Percentiles rank a stretch among this genome's conserved stretches.
Evolutionary conservation across 805 yeast genomes (phyloP).

Genomic region (Candida sphagnicola): DNA sequence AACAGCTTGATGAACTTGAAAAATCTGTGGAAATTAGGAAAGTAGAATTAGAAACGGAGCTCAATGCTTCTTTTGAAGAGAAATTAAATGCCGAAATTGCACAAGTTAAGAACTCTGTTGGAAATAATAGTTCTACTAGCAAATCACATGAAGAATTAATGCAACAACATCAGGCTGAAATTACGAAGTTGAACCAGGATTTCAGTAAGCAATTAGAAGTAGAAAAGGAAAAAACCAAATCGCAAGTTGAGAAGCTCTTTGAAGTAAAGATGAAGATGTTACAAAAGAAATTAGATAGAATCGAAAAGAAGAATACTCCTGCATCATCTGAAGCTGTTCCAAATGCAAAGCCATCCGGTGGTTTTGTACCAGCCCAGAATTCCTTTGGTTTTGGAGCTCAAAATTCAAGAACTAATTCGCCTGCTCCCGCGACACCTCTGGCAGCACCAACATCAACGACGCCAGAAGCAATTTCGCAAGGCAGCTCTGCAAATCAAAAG

Average conservation of each 20-base stretch:
- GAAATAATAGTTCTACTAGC: conserved; percentile 6
- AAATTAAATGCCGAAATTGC: conserved; percentile 15
- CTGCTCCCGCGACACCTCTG: too few species aligned
- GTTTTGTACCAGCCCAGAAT: not conserved
- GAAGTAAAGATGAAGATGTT: conserved; percentile 57
- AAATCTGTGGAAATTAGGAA: conserved; percentile 14
- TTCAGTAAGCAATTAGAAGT: conserved; percentile 15
- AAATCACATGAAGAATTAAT: conserved; percentile 7
- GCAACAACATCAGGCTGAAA: conserved; percentile 15
- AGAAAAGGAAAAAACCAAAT: conserved; percentile 39
- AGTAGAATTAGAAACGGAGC: conserved; percentile 35
- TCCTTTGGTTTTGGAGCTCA: conserved; percentile 1
- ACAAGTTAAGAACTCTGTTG: conserved; percentile 8
- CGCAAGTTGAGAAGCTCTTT: conserved; percentile 52
- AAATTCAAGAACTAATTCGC: not conserved
- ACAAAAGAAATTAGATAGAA: conserved; percentile 49
- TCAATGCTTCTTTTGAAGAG: conserved; percentile 16
- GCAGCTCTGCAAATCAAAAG: not conserved
- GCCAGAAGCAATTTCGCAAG: not conserved
- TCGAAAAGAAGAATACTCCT: conserved; percentile 34
- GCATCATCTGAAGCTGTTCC: conserved; percentile 7
- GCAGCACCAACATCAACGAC: conserved; percentile 1
- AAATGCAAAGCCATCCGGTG: conserved; percentile 3
- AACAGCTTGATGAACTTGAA: conserved; percentile 15
- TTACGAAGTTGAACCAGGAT: conserved; percentile 17